Evolutionary conservation across 208 protist genomes (phyloP), one percentile per base, ranked within the genome.

Genomic region (Leishmania martiniquensis): DNA sequence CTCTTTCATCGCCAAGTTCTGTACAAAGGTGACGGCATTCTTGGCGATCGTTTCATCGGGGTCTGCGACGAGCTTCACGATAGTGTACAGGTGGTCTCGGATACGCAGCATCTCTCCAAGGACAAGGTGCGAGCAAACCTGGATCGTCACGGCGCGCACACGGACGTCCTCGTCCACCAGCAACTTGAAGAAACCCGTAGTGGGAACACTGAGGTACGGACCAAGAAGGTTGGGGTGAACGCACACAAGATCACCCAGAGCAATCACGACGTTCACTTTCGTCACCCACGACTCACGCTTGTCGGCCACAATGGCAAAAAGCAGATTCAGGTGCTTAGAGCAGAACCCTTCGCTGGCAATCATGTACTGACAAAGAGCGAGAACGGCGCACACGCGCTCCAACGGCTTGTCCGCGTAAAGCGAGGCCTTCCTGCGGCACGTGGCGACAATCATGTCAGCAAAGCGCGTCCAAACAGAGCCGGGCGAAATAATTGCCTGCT

Each of bases 21-120:
- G 92, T 59, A 97, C 92, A 88, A 97, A 97, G 52, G 86, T 93
- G 34, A 96, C 75, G 42, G 94, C 94, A 80, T 95, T 97, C 59
- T 82, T 85, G 12, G 92, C 91, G 76, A 97, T 97, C 37, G 88
- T 85, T 70, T 91, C 86, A 79, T 97, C 89, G 7, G 92, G 87
- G 86, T 97, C 94, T 4, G 94, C 94, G 47, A 97, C 92, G 20
- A 97, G 87, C 76, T 92, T 93, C 15, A 97, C 88, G 63, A 97
- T 95, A 32, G 87, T 91, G 84, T 95, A 90, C 29, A 97, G 79
- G 83, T 96, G 91, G 67, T 97, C 92, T 60, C 87, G 83, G 51
- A 97, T 93, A 66, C 94, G 94, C 67, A 97, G 90, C 94, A 97
- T 97, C 52, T 97, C 94, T 12, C 91, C 88, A 57, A 97, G 86